Conservation (phyloP, 2,329 filamentous ascomycete genomes). For the Cladosporium sp. region DNA sequence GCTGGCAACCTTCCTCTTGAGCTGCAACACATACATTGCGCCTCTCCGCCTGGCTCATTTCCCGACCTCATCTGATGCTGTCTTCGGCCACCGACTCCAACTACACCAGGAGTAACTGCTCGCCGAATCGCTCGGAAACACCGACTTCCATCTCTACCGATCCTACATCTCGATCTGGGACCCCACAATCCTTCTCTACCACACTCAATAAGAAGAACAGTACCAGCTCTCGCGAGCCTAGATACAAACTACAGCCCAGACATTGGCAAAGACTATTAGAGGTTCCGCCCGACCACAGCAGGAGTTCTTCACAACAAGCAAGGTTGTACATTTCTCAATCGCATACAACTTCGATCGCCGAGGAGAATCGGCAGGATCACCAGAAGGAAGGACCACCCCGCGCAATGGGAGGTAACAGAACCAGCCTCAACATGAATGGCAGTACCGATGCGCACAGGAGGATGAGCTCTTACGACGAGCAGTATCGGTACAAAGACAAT, state of each 20-base stretch:
- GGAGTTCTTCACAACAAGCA: not conserved
- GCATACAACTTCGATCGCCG: conserved; percentile 12
- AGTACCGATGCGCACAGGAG: conserved; percentile 27
- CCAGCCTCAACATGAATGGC: conserved; percentile 18
- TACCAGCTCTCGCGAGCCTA: not conserved
- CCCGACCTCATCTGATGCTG: not conserved
- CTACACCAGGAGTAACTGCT: not conserved
- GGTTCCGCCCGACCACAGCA: not conserved
- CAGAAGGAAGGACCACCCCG: not conserved
- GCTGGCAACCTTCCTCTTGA: not conserved
- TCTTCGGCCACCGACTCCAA: not conserved
- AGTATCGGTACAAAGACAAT: conserved; percentile 30
- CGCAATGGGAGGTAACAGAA: conserved; percentile 14
- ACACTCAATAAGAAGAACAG: not conserved
- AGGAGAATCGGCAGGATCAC: too few species aligned
- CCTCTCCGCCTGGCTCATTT: not conserved
- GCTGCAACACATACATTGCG: not conserved
- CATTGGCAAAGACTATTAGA: conserved; percentile 1
- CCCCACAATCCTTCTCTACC: not conserved
- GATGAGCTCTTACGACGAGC: conserved; percentile 32
- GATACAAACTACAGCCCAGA: not conserved
- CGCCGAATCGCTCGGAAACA: not conserved
- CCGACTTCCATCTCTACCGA: not conserved
- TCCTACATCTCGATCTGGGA: not conserved
- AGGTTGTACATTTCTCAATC: conserved; percentile 14